phyloP scores from a whole-genome alignment of 164 flowering plant genomes.

The Pachysandra terminalis region DNA sequence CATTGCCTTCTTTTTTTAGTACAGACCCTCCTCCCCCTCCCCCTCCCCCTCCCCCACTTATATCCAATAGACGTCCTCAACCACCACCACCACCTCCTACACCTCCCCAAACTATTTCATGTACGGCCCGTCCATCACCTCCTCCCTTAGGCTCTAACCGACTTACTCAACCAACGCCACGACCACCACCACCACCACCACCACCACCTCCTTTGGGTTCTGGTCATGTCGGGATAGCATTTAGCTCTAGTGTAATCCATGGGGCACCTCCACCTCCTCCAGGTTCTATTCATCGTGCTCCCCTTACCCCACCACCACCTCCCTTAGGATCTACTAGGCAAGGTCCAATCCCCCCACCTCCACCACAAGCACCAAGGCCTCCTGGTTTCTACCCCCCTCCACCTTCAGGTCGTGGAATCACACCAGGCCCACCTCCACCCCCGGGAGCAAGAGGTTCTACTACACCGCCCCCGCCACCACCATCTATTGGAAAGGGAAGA shows the following conservation, averaged over 20 bases:
- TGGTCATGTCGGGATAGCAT: conserved; percentile 3
- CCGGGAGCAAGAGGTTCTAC: conserved; percentile 38
- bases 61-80: background rate
- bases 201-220: conserved; percentile 28
- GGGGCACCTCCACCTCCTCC: conserved; percentile 16
- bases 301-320: conserved; percentile 38
- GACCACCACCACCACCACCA: conserved; percentile 21
- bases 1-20: conserved; percentile 7
- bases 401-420: conserved; percentile 31
- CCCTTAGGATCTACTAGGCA: conserved; percentile 19
- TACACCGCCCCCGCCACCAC: conserved; percentile 69
- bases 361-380: conserved; percentile 47
- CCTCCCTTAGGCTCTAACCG: conserved; percentile 17
- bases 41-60: conserved; percentile 5
- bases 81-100: conserved; percentile 26
- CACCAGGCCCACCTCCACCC: conserved; percentile 55
- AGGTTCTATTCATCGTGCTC: conserved; percentile 15
- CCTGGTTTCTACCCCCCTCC: conserved; percentile 47
- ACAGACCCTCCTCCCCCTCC: conserved; percentile 8
- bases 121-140: conserved; percentile 28
- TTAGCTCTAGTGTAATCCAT: conserved; percentile 3
- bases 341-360: conserved; percentile 38
- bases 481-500: conserved; percentile 62
- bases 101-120: conserved; percentile 7
- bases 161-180: conserved; percentile 14